Evolutionary conservation across 2,329 filamentous ascomycete species (phyloP), one percentile per base, ranked within the genome.

Genomic region (Colletotrichum plurivorum): DNA sequence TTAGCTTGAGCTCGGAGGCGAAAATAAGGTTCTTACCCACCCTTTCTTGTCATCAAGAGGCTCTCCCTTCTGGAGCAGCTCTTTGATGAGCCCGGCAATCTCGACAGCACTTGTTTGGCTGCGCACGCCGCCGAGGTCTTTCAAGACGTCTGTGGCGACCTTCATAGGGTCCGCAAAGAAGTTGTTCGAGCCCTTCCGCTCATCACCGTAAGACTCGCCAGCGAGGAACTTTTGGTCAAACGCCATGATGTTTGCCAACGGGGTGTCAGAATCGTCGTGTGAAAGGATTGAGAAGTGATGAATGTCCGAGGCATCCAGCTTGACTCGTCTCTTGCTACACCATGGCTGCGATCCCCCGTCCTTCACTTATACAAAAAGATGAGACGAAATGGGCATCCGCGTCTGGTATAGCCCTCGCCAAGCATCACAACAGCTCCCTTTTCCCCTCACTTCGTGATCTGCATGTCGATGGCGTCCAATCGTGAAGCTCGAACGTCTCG

Each of bases 11-110:
- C 16, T 36, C 31, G 10, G 31, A 36, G 31, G 31, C 31, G 8
- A 10, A 10, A 10, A 36, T 36, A 36, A 36, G 16, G 2, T 13
- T 5, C 9, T 13, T 10, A 39, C 75, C 75, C 73, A 81, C 79
- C 78, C 77, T 55, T 81, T 84, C 75, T 87, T 90, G 74, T 93
- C 90, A 73, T 93, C 83, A 16, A 88, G 78, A 8, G 84, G 84
- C 49, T 87, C 80, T 5, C 61, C 66, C 15, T 69, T 69, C 9
- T 53, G 49, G 5, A 65, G 41, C n/a, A 69, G 60, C 41, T 75
- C 73, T 18, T 79, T 77, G 51, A 82, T 72, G 31, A 82, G 76
- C 5, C 63, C 73, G 5, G 73, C 71, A 13, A 82, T 64, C 56
- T 82, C 73, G 5, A 72, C 48, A 15, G 73, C 48, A 25, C 76